Evolutionary conservation across 2,329 filamentous ascomycete species (phyloP).

Genomic region (Stagonosporopsis chrysanthemi): DNA sequence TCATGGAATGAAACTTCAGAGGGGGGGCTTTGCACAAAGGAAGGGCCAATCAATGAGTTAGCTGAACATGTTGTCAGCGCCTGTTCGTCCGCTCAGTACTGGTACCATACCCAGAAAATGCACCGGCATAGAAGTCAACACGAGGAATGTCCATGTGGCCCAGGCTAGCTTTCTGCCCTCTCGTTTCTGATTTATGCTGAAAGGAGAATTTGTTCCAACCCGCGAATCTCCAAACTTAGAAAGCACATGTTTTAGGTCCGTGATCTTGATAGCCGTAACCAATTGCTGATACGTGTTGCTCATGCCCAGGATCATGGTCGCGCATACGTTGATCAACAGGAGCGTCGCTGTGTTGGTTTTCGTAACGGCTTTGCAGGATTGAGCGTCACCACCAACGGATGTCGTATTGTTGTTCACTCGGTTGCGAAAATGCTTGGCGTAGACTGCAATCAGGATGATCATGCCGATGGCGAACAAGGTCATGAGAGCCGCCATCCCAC

Average conservation of each 20-base stretch:
- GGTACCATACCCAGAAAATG: constrained; percentile 35
- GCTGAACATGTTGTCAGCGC: constrained; percentile 8
- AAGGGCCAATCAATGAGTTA: constrained; percentile 40
- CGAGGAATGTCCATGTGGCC: constrained; percentile 39
- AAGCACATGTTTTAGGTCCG: constrained; percentile 35
- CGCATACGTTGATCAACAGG: constrained; percentile 40
- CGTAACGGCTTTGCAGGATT: constrained; percentile 29
- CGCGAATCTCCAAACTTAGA: constrained; percentile 41
- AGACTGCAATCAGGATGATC: constrained; percentile 29
- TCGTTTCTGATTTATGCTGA: constrained; percentile 41
- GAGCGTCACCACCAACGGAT: constrained; percentile 30
- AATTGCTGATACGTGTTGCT: constrained; percentile 46
- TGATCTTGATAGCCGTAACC: constrained; percentile 35
- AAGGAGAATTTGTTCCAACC: constrained; percentile 45
- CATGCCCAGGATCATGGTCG: constrained; percentile 43
- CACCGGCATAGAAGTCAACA: constrained; percentile 34
- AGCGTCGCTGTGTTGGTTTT: constrained; percentile 33
- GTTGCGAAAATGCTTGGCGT: constrained; percentile 22
- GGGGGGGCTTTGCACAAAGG: constrained; percentile 26
- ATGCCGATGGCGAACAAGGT: constrained; percentile 24
- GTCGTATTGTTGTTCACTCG: constrained; percentile 32
- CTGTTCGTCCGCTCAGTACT: not conserved
- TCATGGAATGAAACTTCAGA: constrained; percentile 21
- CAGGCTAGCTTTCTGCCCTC: constrained; percentile 32
- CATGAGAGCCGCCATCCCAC: constrained; percentile 37